Conservation (phyloP, 2,329 filamentous ascomycete genomes). For the Alternaria conjuncta region DNA sequence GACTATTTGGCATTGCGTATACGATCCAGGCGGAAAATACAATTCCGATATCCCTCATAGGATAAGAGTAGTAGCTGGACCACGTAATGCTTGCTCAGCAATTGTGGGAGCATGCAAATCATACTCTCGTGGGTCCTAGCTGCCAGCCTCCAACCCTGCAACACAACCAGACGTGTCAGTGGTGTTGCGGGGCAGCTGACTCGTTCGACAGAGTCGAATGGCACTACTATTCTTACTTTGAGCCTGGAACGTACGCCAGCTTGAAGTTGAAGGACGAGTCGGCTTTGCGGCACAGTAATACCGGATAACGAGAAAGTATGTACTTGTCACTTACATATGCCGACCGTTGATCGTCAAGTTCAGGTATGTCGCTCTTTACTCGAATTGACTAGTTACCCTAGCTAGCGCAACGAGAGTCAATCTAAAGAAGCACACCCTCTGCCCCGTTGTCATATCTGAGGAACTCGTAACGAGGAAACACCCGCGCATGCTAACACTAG, state of each 20-base stretch:
- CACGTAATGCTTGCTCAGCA: not conserved
- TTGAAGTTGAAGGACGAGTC: not conserved
- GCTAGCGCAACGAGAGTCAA: not conserved
- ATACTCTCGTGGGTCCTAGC: not conserved
- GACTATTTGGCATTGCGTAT: not conserved
- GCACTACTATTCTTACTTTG: slow-evolving; percentile 1
- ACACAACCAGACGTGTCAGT: slow-evolving; percentile 5
- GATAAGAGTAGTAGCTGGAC: not conserved
- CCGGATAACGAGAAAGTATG: not conserved
- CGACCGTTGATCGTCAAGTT: not conserved
- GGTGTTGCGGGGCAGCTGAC: slow-evolving; percentile 9
- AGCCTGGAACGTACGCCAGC: not conserved
- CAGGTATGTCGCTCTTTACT: not conserved
- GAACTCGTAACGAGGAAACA: not conserved
- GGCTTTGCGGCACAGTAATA: not conserved
- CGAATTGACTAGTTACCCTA: not conserved
- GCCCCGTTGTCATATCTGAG: not conserved
- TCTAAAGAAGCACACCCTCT: not conserved
- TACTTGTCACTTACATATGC: not conserved
- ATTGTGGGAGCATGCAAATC: not conserved
- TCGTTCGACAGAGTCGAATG: slow-evolving; percentile 1
- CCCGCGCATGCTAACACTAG: not conserved
- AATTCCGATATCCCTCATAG: not conserved
- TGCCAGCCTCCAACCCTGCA: slow-evolving; percentile 1
- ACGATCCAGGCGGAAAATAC: not conserved